Evolutionary conservation across 495 filamentous ascomycete genomes (phyloP), one percentile per base, ranked within the genome.

Genomic region (Daldinia vernicosa): DNA sequence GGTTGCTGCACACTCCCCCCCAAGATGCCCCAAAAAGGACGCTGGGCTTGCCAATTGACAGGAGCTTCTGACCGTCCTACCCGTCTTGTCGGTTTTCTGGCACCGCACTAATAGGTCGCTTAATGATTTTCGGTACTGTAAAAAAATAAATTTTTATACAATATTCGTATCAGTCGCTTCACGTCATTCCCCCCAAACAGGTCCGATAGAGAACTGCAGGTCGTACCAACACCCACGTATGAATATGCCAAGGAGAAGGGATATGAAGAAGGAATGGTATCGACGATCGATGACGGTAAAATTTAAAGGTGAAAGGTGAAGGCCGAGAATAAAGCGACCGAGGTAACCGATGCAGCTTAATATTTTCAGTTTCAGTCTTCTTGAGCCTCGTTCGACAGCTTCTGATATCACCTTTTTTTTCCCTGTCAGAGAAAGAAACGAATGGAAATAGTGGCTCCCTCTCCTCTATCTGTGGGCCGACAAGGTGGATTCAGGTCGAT

Each of bases 381-480:
- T 58, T 1, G 22, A 60, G 45, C 26, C 15, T 58, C 39, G 59
- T 69, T 27, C 26, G 4, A 6, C n/a, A 47, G 33, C 7, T 59
- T 69, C 52, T 67, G 69, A 71, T 71, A 71, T 71, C 69, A 71
- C 69, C 61, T 66, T 58, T 60, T 71, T 53, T 66, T 58, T 60
- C 63, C 57, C 63, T 59, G 27, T 40, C 58, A 52, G 58, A 62
- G 43, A 50, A 11, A 53, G 37, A 67, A 59, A 45, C 35, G 50
- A 58, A 56, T 60, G n/a, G 47, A 60, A 67, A 53, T n/a, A 72
- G 60, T 67, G 69, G 69, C 40, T 22, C 60, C 47, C 35, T 51
- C 53, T 62, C 70, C 33, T 57, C 56, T 61, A 58, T 65, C 55
- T 52, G 70, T 69, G 70, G 70, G 70, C 53, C 70, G 57, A 68